Evolutionary conservation across 1,139 yeast genomes (phyloP).

Genomic region (Taphrina sp.): DNA sequence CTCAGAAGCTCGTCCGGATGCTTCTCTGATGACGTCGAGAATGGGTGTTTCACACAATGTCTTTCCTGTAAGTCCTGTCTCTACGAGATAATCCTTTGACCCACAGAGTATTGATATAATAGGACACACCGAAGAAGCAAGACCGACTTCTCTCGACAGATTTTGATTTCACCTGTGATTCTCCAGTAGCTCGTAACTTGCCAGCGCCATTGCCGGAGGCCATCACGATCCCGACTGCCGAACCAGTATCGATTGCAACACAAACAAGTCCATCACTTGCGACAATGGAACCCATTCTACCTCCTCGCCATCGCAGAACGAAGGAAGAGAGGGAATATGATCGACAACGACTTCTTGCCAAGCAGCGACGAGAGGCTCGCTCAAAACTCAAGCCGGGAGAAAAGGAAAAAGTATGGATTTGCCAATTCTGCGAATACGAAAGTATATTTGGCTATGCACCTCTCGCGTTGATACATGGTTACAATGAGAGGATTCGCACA

Average conservation of each 20-base stretch:
- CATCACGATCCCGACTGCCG: constrained; percentile 2
- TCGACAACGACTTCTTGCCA: constrained; percentile 17
- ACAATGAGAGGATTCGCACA: constrained; percentile 48
- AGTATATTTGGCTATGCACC: constrained; percentile 58
- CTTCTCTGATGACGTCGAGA: constrained; percentile 1
- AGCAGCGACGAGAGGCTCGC: constrained; percentile 16
- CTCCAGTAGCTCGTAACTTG: constrained; percentile 28
- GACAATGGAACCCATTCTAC: constrained; percentile 10
- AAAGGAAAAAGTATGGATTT: constrained; percentile 41
- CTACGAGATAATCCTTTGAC: neutral
- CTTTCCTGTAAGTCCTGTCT: neutral
- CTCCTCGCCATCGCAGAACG: constrained; percentile 19
- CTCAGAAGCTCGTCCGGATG: constrained; percentile 7
- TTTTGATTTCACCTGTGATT: constrained; percentile 30
- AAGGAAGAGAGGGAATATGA: constrained; percentile 19
- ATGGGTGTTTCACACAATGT: neutral
- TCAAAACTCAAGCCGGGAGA: constrained; percentile 26
- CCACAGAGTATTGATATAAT: neutral
- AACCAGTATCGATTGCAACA: constrained; percentile 24
- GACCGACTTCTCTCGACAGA: constrained; percentile 8
- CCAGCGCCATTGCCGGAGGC: constrained; percentile 24
- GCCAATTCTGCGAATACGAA: constrained; percentile 63
- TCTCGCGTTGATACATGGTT: constrained; percentile 51
- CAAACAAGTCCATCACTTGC: constrained; percentile 27
- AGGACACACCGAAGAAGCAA: neutral